Conservation (phyloP, 371 early-diverging fungal species). For the Syncephalastrum monosporum region DNA sequence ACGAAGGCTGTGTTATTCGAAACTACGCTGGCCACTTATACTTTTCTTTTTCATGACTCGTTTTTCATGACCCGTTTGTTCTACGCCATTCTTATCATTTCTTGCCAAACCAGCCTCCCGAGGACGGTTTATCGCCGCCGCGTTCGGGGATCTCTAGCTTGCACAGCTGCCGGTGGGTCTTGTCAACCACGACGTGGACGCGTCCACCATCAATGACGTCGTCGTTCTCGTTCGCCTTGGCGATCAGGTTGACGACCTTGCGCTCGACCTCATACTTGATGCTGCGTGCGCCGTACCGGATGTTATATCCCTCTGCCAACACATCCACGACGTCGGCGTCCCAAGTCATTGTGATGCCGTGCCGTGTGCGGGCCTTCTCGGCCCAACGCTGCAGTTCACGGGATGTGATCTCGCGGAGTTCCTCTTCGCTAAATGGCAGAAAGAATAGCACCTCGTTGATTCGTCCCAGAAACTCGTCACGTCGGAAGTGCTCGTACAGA, state of each 20-base stretch:
- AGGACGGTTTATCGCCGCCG: conserved; percentile 34
- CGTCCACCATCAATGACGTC: conserved; percentile 50
- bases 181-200: conserved; percentile 42
- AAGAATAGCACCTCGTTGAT: conserved; percentile 63
- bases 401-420: conserved; percentile 46
- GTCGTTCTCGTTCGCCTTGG: conserved; percentile 61
- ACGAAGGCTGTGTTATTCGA: too few species aligned
- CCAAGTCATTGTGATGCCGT: conserved; percentile 58
- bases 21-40: too few species aligned
- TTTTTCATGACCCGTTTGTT: too few species aligned
- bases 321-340: conserved; percentile 50
- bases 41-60: too few species aligned
- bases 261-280: conserved; percentile 64
- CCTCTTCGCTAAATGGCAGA: conserved; percentile 54
- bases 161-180: conserved; percentile 32
- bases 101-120: conserved; percentile 38
- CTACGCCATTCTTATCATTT: conserved; percentile 12
- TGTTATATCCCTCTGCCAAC: conserved; percentile 53
- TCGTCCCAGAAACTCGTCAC: conserved; percentile 65
- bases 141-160: conserved; percentile 41
- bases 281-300: conserved; percentile 61
- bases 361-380: conserved; percentile 48
- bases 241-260: conserved; percentile 54
- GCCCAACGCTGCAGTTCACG: conserved; percentile 56
- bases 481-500: conserved; percentile 52